Base-by-base conservation (phyloP, 257 asterid genomes). In the Solanum ahanhuiri region DNA sequence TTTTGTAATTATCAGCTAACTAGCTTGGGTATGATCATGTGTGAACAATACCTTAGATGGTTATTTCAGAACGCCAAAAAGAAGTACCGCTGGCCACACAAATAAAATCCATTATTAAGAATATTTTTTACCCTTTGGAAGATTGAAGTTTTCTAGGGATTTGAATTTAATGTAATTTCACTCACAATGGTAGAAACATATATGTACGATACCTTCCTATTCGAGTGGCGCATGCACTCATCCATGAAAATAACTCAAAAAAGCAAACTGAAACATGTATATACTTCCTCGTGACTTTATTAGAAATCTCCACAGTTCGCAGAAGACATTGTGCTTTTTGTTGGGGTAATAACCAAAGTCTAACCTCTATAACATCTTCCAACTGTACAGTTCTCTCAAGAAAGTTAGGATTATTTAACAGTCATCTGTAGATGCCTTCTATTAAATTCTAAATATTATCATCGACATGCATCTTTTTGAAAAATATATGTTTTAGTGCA, bases 161-260 rank as follows among this genome's bases (percentile, higher is more conserved):
- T 39, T 39, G 43, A 39, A 39, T 39, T 39, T 39, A 39, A 39
- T 39, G 12, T 39, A 39, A 39, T 39, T 39, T 8, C 12, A 39
- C 12, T 39, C 43, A 39, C 43, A 39, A 39, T 39, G 11, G 43
- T 39, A 39, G 43, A 39, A 8, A 8, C 43, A 85, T 93, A 90
- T 88, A 94, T 41, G 89, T 88, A 51, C 95, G 93, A 9, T 39
- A 89, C 94, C 85, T 90, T 92, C 77, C 91, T 90, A 70, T 93
- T 94, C 31, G 95, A 91, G 6, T 87, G 93, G 83, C 86, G 93
- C 99, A 94, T 96, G 1, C 95, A 98, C 69, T 96, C 97, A 87
- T 96, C 98, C 98, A 92, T 96, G 85, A 96, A 96, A 31, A 98
- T 94, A 25, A 96, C 98, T 77, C 99, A 91, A 96, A 86, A 90